A percentile compares a stretch with the other conserved stretches of the same genome.
These are phyloP conservation scores for Trichophyton simii DNA, from an alignment of 2,329 filamentous ascomycete genomes.

Conservation along the genomic window DNA sequence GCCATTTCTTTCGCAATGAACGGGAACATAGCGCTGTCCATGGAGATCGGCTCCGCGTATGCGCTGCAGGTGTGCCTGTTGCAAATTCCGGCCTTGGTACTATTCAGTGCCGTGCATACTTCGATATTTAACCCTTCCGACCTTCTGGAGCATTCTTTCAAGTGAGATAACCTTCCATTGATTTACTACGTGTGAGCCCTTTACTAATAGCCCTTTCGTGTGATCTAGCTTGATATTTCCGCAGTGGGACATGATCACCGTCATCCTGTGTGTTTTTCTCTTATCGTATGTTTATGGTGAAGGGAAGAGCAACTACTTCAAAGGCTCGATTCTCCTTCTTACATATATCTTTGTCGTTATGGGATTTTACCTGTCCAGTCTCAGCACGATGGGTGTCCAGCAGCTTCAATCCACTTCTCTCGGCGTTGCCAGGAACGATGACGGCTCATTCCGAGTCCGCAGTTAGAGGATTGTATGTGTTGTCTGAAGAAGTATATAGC, in stretches of 20 bases:
- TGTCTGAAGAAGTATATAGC: no score
- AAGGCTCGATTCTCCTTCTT: conserved; percentile 85
- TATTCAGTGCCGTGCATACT: conserved; percentile 72
- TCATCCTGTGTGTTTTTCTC: conserved; percentile 89
- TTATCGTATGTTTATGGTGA: conserved; percentile 97
- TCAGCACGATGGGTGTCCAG: conserved; percentile 38
- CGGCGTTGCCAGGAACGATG: background rate
- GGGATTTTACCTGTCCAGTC: conserved; percentile 78
- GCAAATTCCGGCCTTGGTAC: conserved; percentile 82
- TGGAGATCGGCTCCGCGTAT: conserved; percentile 98
- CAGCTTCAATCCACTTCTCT: conserved; percentile 33
- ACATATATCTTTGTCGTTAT: conserved; percentile 86
- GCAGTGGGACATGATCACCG: conserved; percentile 97
- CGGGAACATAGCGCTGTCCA: conserved; percentile 93
- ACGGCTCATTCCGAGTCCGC: background rate
- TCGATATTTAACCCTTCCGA: conserved; percentile 42
- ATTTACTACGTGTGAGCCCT: background rate
- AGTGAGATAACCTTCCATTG: conserved; percentile 29
- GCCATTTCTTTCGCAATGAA: conserved; percentile 99
- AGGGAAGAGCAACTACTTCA: conserved; percentile 99
- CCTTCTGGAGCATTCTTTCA: conserved; percentile 40
- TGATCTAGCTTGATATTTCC: conserved; percentile 67
- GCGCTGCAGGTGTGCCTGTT: conserved; percentile 90
- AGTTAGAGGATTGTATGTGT: background rate
- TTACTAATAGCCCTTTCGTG: conserved; percentile 12